Evolutionary conservation across 2,329 filamentous ascomycete species (phyloP), one percentile per base, ranked within the genome.

Genomic region (Drechmeria coniospora): DNA sequence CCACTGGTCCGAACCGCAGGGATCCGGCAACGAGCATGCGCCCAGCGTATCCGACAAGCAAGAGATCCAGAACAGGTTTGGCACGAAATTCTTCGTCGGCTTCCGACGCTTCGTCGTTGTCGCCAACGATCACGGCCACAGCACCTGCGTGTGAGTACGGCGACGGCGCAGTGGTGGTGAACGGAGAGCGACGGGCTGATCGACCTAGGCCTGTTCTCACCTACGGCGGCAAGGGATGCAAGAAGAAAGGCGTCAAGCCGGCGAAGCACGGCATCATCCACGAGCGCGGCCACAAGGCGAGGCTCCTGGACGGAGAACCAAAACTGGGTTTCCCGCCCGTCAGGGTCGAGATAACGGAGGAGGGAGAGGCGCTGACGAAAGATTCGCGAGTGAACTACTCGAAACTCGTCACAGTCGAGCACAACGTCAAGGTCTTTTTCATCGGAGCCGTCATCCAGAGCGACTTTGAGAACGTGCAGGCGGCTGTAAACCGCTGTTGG

Each of bases 341-440:
- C 20, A 47, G 47, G 16, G 51, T 67, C 23, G 43, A 53, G 1
- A 55, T 69, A 13, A 49, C 44, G 13, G 46, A 52, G 4, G 44
- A 50, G 10, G 53, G 50, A 18, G 63, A 71, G 33, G 56, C 46
- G 29, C 51, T 72, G 6, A 51, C 52, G 8, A 51, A 37, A 17
- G 58, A 64, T 34, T 73, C 68, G 9, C 59, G 68, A 5, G 56
- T 70, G 36, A 70, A 72, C 45, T 72, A 71, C 43, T 61, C 63
- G 5, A 71, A 71, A 35, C 48, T 65, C 5, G 53, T 59, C 16
- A 67, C 64, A 3, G 53, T 73, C 15, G 65, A 71, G 42, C 68
- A 72, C 46, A 73, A 73, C 38, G 50, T 62, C 37, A 59, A 54
- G 25, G 63, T 72, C n/a, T 55, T 62, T 37, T 69, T 72, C 39